These are phyloP conservation scores for Talaromyces sp. DNA, from an alignment of 2,329 filamentous ascomycete species.

Conservation along the genomic window DNA sequence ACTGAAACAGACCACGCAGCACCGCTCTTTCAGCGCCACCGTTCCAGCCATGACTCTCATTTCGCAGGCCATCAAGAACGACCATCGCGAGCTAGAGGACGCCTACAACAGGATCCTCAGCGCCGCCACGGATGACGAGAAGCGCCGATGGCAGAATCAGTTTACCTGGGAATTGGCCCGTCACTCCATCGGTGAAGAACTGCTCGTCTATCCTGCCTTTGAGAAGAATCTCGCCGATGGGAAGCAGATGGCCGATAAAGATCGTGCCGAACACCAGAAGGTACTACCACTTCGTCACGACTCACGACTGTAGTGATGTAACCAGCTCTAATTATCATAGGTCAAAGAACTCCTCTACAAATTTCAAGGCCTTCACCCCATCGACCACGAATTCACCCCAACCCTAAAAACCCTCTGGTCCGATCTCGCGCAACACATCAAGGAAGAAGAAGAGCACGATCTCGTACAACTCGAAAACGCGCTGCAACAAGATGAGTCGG, in stretches of 20 bases:
- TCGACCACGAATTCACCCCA: conserved; percentile 40
- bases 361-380: conserved; percentile 45
- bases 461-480: conserved; percentile 46
- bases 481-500: conserved; percentile 33
- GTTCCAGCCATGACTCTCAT: conserved; percentile 18
- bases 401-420: conserved; percentile 44
- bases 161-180: conserved; percentile 52
- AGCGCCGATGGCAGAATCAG: conserved; percentile 46
- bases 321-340: no score
- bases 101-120: conserved; percentile 43
- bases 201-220: conserved; percentile 52
- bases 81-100: conserved; percentile 39
- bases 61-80: conserved; percentile 37
- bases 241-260: conserved; percentile 42
- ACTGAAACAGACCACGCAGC: not conserved
- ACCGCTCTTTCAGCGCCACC: not conserved
- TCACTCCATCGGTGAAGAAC: conserved; percentile 49
- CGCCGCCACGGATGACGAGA: conserved; percentile 39
- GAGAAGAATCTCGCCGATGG: conserved; percentile 46
- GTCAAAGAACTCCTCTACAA: conserved; percentile 48
- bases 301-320: no score
- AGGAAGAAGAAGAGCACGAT: conserved; percentile 49
- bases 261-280: conserved; percentile 45
- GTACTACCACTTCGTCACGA: no score
- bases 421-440: conserved; percentile 44